Percentiles rank a stretch among this genome's conserved stretches.
Evolutionary conservation across 2,329 filamentous ascomycete species (phyloP).

Genomic region (Botrytis squamosa): DNA sequence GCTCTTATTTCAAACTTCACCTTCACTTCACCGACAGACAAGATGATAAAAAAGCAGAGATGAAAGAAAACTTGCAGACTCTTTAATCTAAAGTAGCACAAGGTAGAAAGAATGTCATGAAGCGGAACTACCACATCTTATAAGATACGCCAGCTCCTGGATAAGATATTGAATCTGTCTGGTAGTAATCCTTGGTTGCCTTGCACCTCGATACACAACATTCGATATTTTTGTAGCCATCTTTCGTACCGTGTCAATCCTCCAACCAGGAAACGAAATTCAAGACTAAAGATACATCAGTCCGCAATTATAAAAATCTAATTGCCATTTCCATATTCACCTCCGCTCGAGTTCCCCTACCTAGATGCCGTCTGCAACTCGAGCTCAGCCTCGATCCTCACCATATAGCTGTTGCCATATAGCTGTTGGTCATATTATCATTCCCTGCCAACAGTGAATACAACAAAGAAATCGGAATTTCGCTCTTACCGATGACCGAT

Average conservation of each 20-base stretch:
- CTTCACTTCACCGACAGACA: not conserved
- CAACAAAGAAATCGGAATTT: not conserved
- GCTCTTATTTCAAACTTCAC: not conserved
- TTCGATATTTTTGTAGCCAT: not conserved
- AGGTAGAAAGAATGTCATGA: not conserved
- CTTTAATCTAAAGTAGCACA: not conserved
- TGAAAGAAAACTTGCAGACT: not conserved
- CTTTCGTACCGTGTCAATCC: not conserved
- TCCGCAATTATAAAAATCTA: not conserved
- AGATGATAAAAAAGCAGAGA: not conserved
- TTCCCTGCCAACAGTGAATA: not conserved
- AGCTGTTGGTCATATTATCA: not conserved
- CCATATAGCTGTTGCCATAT: not conserved
- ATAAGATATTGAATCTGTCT: not conserved
- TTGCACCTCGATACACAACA: conserved; percentile 2
- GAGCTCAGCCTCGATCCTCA: not conserved
- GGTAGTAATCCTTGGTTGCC: not conserved
- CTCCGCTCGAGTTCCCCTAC: not conserved
- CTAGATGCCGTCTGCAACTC: not conserved
- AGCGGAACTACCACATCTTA: not conserved
- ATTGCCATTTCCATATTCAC: not conserved
- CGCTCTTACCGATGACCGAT: not conserved
- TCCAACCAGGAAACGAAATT: not conserved
- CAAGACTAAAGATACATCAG: not conserved
- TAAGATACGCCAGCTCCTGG: not conserved